Evolutionary conservation across 179 eudicot genomes (phyloP).

Genomic region (Heliamphora pulchella): DNA sequence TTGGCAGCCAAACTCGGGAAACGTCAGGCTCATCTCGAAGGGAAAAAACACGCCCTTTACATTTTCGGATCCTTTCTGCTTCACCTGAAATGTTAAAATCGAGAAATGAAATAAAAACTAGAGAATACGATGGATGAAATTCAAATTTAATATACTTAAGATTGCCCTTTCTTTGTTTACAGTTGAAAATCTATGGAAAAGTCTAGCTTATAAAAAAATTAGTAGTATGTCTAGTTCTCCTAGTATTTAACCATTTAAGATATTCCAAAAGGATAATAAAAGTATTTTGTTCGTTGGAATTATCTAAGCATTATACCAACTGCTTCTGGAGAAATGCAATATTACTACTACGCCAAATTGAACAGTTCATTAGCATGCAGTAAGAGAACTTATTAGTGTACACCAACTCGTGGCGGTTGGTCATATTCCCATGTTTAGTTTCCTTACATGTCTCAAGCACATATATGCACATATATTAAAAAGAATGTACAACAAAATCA

Average conservation of each 20-base stretch:
- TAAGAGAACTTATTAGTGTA: background rate
- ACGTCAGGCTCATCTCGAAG: slow-evolving; percentile 88
- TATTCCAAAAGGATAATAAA: background rate
- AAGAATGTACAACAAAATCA: background rate
- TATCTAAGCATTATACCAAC: background rate
- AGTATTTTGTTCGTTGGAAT: background rate
- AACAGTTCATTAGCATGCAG: background rate
- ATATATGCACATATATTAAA: background rate
- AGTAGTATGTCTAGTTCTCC: background rate
- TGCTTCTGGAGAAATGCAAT: background rate
- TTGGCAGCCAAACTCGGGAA: slow-evolving; percentile 82
- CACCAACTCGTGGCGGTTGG: background rate
- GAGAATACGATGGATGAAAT: background rate
- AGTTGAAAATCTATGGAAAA: background rate
- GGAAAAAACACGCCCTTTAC: slow-evolving; percentile 79
- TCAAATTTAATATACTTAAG: background rate
- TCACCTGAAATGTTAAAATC: slow-evolving; percentile 40
- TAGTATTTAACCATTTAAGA: background rate
- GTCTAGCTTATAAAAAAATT: background rate
- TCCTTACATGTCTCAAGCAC: background rate
- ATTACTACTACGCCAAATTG: background rate
- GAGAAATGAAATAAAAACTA: background rate
- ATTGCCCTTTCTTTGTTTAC: background rate
- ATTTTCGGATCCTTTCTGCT: slow-evolving; percentile 74
- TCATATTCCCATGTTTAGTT: background rate